Percentiles rank a stretch among this genome's conserved stretches.
Evolutionary conservation across 1,284 basidiomycete genomes (phyloP).

Genomic region (Gomphus sp.): DNA sequence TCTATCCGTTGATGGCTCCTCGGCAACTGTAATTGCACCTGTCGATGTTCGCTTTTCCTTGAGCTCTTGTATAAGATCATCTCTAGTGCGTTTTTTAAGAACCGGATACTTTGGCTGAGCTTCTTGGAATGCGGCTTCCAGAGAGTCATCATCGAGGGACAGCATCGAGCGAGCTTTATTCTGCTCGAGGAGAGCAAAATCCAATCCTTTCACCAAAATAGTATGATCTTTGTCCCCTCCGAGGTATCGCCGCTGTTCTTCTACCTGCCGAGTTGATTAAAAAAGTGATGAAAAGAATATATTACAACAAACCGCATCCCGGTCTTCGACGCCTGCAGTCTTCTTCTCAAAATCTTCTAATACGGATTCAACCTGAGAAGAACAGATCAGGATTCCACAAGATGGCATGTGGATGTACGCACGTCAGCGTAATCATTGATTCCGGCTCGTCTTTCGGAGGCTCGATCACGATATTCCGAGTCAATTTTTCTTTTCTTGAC

Average conservation of each 20-base stretch:
- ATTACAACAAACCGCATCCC: conserved; percentile 37
- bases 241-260: conserved; percentile 70
- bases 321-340: conserved; percentile 44
- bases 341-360: conserved; percentile 72
- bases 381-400: not conserved
- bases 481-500: conserved; percentile 46
- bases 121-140: conserved; percentile 65
- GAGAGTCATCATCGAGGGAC: conserved; percentile 58
- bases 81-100: conserved; percentile 59
- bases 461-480: conserved; percentile 57
- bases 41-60: conserved; percentile 47
- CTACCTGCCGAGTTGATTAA: conserved; percentile 38
- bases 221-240: conserved; percentile 85
- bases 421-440: conserved; percentile 66
- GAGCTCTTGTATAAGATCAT: conserved; percentile 64
- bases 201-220: conserved; percentile 85
- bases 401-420: conserved; percentile 13
- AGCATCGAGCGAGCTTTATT: conserved; percentile 58
- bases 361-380: conserved; percentile 63
- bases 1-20: conserved; percentile 8
- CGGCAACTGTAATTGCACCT: conserved; percentile 12
- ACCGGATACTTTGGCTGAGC: conserved; percentile 18
- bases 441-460: conserved; percentile 55
- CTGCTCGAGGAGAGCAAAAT: conserved; percentile 77
- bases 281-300: not conserved